phyloP scores from a whole-genome alignment of 192 early-diverging fungal genomes.

The Phycomyces blakesleeanus region DNA sequence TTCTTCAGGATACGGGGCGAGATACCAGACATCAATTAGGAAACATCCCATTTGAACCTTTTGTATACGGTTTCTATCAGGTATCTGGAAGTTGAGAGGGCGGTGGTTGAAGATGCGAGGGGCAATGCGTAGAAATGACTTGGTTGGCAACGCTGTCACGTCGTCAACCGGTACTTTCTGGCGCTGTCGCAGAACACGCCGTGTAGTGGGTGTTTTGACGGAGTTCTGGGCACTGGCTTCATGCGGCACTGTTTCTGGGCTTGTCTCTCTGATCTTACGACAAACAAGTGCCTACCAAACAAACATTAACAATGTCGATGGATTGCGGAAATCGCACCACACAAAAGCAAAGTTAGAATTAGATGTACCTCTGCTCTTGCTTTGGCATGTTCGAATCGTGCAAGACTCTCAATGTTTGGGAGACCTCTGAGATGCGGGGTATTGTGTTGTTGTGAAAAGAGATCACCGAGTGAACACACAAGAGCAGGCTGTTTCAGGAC shows the following conservation, averaged over 20 bases:
- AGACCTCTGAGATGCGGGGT: too few species aligned
- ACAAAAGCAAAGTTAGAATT: too few species aligned
- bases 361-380: too few species aligned
- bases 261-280: background rate
- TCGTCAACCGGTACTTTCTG: background rate
- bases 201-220: background rate
- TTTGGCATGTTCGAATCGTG: too few species aligned
- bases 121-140: background rate
- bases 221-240: background rate
- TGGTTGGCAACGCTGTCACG: background rate
- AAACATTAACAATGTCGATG: too few species aligned
- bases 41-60: constrained; percentile 75
- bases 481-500: too few species aligned
- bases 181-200: background rate
- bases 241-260: background rate
- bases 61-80: constrained; percentile 42
- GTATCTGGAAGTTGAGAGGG: background rate
- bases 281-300: too few species aligned
- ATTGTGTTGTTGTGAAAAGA: too few species aligned
- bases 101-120: constrained; percentile 3
- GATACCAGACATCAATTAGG: constrained; percentile 91
- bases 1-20: constrained; percentile 94
- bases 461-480: too few species aligned
- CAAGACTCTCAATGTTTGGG: too few species aligned
- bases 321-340: too few species aligned